A percentile compares a stretch with the other conserved stretches of the same genome.
These are phyloP conservation scores for Paramecium pentaurelia DNA, from an alignment of 73 alveolate genomes.

Conservation along the genomic window DNA sequence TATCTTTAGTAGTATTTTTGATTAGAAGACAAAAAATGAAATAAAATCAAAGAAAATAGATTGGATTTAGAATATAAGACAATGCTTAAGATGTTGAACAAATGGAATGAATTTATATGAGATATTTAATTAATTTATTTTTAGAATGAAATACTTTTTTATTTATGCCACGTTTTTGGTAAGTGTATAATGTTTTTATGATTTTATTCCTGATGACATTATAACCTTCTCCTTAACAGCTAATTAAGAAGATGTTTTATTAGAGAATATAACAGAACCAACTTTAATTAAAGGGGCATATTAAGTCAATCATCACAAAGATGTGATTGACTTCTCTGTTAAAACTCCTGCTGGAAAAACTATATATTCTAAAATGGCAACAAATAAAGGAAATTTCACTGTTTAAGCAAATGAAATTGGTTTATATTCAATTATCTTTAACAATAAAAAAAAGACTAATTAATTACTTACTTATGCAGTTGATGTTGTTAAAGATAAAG, in stretches of 20 bases:
- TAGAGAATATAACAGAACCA: slow-evolving; percentile 13
- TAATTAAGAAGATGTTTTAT: not conserved
- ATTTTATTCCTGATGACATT: slow-evolving; percentile 7
- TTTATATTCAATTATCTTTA: not conserved
- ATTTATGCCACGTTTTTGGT: slow-evolving; percentile 28
- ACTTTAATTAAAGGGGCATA: slow-evolving; percentile 24
- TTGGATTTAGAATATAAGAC: not conserved
- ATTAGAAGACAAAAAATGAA: not conserved
- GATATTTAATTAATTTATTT: not conserved
- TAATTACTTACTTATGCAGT: slow-evolving; percentile 10
- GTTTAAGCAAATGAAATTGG: slow-evolving; percentile 11
- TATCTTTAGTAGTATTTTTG: not conserved
- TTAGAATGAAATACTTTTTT: not conserved
- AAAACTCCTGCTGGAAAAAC: slow-evolving; percentile 10
- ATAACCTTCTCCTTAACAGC: not conserved
- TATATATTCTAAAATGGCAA: not conserved
- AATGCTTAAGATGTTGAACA: not conserved
- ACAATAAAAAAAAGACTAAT: not conserved
- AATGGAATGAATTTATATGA: not conserved
- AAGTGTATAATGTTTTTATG: not conserved
- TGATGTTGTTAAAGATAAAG: slow-evolving; percentile 1
- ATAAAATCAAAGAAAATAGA: not conserved
- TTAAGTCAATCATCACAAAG: not conserved
- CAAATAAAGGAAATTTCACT: slow-evolving; percentile 2
- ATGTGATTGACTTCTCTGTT: not conserved